phyloP scores from a whole-genome alignment of 257 asterid species.

The Nicotiana benthamiana region DNA sequence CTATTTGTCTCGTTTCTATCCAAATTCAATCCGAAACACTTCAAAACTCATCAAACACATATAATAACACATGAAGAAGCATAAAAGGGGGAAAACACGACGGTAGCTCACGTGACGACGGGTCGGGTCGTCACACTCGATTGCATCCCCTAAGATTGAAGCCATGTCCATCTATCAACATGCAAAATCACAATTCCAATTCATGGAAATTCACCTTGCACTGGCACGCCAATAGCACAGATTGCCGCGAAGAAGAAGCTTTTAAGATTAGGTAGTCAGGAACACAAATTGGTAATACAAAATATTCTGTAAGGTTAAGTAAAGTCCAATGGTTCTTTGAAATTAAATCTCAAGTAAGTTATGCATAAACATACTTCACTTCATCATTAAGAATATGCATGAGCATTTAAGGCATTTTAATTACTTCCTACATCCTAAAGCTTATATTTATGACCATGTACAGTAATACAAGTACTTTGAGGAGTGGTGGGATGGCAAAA shows the following conservation, averaged over 20 bases:
- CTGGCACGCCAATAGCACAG: neutral
- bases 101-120: no score
- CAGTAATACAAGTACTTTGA: neutral
- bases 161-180: constrained; percentile 80
- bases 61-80: no score
- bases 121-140: no score
- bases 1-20: no score
- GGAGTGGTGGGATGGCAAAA: neutral
- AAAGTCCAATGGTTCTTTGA: neutral
- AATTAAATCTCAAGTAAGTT: neutral
- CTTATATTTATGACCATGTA: neutral
- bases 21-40: no score
- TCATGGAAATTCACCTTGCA: neutral
- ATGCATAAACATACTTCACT: neutral
- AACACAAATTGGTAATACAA: neutral
- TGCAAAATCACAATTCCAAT: neutral
- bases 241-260: neutral
- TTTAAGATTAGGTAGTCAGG: neutral
- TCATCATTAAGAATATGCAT: neutral
- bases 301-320: neutral
- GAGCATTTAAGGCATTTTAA: neutral
- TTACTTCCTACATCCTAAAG: neutral
- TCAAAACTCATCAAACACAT: no score
- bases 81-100: no score
- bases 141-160: constrained; percentile 85